Conservation (phyloP, 805 yeast species). For the Candida tallmaniae region DNA sequence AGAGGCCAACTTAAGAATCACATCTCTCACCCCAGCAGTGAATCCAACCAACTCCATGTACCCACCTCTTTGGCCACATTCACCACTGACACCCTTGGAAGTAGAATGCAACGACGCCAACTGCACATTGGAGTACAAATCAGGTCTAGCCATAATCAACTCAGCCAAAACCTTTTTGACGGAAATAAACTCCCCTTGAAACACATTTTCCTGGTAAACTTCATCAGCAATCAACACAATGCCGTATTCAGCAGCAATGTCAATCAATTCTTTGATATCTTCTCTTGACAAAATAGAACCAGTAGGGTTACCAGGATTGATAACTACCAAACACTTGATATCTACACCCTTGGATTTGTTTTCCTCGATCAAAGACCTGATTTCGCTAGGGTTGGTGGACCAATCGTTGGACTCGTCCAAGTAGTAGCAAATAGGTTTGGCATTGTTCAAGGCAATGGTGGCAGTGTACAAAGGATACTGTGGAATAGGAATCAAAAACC, state of each 20-base stretch:
- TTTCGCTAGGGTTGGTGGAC: constrained; percentile 72
- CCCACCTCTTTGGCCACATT: constrained; percentile 99
- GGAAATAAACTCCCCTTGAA: constrained; percentile 75
- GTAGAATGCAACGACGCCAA: constrained; percentile 95
- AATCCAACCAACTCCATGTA: constrained; percentile 93
- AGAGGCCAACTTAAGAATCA: constrained; percentile 80
- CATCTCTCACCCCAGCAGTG: constrained; percentile 59
- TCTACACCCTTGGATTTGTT: constrained; percentile 49
- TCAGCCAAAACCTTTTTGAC: constrained; percentile 74
- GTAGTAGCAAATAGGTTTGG: constrained; percentile 82
- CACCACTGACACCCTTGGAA: constrained; percentile 96
- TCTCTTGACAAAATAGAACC: constrained; percentile 72
- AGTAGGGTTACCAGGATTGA: constrained; percentile 98
- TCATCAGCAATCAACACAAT: constrained; percentile 93
- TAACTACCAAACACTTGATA: constrained; percentile 81
- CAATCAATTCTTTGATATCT: constrained; percentile 66
- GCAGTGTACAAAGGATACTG: constrained; percentile 98
- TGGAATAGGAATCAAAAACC: constrained; percentile 91
- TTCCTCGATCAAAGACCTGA: constrained; percentile 49
- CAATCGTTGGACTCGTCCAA: constrained; percentile 77
- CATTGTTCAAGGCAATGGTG: constrained; percentile 76
- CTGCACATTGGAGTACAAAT: constrained; percentile 66
- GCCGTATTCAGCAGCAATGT: constrained; percentile 80
- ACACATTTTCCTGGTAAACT: constrained; percentile 93
- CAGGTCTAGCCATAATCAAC: constrained; percentile 50